Base-by-base conservation (phyloP, 2,329 filamentous ascomycete genomes). In the Westerdykella ornata region DNA sequence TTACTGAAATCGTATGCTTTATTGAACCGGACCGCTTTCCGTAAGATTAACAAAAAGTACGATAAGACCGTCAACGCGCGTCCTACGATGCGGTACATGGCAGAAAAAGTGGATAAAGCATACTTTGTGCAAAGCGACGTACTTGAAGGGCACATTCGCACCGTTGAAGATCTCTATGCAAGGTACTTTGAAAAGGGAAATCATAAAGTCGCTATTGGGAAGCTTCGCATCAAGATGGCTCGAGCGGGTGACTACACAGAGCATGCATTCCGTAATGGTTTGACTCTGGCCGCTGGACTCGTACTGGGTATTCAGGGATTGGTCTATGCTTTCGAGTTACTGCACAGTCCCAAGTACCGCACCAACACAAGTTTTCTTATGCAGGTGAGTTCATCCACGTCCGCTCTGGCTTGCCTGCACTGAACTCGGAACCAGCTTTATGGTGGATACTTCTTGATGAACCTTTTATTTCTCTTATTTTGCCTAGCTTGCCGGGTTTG, bases 1-100 rank as follows among this genome's bases (percentile, higher is more conserved):
- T 72, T 97, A 35, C 75, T 98, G 44, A 97, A 96, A 68, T 85
- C 87, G 0, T 98, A 94, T 56, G 84, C 88, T 1, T 70, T 94
- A 16, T 73, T 96, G 12, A 98, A 98, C 63, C 79, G 88, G 37
- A 95, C 88, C 0, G 92, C 88, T 0, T 97, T 97, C 59, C 82
- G 89, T 22, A 98, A 98, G 66, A 88, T 98, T 60, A 96, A 94
- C 68, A 98, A 98, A 66, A 98, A 98, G 67, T 97, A 94, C 62
- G 89, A 97, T 73, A 98, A 97, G 69, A 80, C 84, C 2, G 80
- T 88, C 42, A 80, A 88, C 53, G 83, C 88, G 31, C 78, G 84
- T 9, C 87, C 87, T 0, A 77, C 83, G 0, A 77, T 85, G 59
- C 78, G 84, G 19, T 97, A 90, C 65, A 85, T 96, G 78, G 83